These are phyloP conservation scores for Plantago lanceolata DNA, from an alignment of 305 asterid genomes.

Conservation along the genomic window DNA sequence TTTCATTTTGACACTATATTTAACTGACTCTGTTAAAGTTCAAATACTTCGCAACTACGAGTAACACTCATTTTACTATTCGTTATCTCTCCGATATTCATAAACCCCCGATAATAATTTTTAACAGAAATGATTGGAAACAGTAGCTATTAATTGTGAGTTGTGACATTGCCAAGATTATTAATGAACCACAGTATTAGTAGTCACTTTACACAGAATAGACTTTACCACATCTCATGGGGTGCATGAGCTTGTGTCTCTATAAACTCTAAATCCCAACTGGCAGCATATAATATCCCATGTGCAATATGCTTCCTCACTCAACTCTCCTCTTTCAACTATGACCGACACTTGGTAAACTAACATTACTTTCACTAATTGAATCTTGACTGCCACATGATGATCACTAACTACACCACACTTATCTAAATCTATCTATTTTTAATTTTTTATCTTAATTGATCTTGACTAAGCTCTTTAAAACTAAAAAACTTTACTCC, in stretches of 20 bases:
- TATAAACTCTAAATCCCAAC: constrained; percentile 19
- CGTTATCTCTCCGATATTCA: too few relatives aligned
- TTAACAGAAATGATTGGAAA: too few relatives aligned
- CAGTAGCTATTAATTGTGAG: not conserved
- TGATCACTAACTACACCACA: not conserved
- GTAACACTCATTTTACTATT: too few relatives aligned
- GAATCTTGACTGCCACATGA: constrained; percentile 22
- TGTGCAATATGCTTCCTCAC: constrained; percentile 27
- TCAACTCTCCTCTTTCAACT: constrained; percentile 7
- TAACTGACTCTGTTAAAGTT: too few relatives aligned
- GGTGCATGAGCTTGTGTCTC: constrained; percentile 10
- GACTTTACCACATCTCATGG: constrained; percentile 12
- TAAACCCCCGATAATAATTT: too few relatives aligned
- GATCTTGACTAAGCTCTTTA: not conserved
- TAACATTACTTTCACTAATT: constrained; percentile 21
- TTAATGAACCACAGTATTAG: not conserved
- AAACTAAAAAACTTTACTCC: not conserved
- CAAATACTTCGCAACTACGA: too few relatives aligned
- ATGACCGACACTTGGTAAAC: constrained; percentile 36
- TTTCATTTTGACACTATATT: too few relatives aligned
- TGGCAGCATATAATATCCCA: constrained; percentile 39
- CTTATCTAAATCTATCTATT: not conserved
- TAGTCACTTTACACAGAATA: not conserved
- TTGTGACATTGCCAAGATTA: not conserved
- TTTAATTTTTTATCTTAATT: too few relatives aligned